phyloP scores from a whole-genome alignment of 352 stramenopile species.

The Phytophthora tentaculata region DNA sequence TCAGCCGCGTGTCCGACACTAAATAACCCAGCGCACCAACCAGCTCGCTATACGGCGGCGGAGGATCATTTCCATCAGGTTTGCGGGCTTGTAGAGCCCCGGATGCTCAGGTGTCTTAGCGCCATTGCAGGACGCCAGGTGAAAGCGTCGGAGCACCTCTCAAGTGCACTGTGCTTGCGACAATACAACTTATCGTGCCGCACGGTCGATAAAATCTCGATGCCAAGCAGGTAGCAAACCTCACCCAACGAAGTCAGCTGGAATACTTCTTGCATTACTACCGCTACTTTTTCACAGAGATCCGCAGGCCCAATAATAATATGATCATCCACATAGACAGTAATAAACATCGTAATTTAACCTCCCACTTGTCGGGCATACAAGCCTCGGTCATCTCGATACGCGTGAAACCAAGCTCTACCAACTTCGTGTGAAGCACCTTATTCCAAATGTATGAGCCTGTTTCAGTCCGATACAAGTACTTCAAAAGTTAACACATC shows the following conservation, averaged over 20 bases:
- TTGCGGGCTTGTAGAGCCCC: conserved; percentile 1
- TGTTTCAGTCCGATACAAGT: conserved; percentile 19
- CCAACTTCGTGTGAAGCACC: conserved; percentile 9
- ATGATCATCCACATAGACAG: conserved; percentile 16
- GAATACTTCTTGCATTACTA: conserved; percentile 5
- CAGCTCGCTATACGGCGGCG: no score
- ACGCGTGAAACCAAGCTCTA: conserved; percentile 3
- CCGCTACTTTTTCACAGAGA: conserved; percentile 10
- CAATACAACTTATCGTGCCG: conserved; percentile 12
- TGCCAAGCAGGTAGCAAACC: conserved; percentile 20
- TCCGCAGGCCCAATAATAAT: conserved; percentile 11
- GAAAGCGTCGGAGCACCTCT: no score
- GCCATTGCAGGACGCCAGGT: no score
- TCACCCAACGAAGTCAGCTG: conserved; percentile 14
- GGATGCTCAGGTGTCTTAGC: conserved; percentile 11
- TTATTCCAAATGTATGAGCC: conserved; percentile 23
- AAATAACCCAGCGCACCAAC: conserved; percentile 16
- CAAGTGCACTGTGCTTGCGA: conserved; percentile 6
- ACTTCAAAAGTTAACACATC: background rate
- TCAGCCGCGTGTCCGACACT: conserved; percentile 3
- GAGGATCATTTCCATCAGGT: conserved; percentile 1
- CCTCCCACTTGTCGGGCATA: conserved; percentile 16
- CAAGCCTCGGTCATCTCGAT: conserved; percentile 20
- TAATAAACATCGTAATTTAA: conserved; percentile 10
- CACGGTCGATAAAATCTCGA: conserved; percentile 16